Evolutionary conservation across 257 asterid genomes (phyloP), one percentile per base, ranked within the genome.

Genomic region (Prunella vulgaris): DNA sequence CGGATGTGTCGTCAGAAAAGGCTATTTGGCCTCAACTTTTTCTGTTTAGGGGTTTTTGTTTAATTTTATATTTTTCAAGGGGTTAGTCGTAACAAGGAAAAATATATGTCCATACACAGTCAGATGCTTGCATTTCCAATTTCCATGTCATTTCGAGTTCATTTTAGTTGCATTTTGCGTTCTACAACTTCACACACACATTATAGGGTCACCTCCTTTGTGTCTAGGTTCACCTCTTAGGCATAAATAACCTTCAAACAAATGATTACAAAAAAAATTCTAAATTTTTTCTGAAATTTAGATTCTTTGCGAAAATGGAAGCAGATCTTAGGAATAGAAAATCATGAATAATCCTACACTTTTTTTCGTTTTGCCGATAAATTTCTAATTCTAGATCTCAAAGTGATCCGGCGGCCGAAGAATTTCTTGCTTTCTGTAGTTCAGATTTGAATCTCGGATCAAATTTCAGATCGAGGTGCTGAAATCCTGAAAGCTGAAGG

Each of bases 111-210:
- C 42, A 56, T 2, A 8, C 21, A 30, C 21, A 46, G 21, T 38
- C 30, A 27, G 7, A 56, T 21, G 35, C 12, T 30, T 69, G 67
- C 75, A 77, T 74, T 71, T 74, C 3, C 21, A 22, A 77, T 74
- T 71, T 74, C 3, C 25, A 22, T 76, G 70, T 68, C 73, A 68
- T 76, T 67, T 77, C 46, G 71, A 54, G 48, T 73, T 68, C 71
- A 83, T 79, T 84, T 77, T 80, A 77, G 76, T 75, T 72, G 32
- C 84, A 84, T 82, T 84, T 79, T 70, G 64, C 69, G 61, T 81
- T 79, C 85, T 80, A 68, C 75, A n/a, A n/a, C 83, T 18, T 38
- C 56, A 66, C 37, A 66, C 15, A 71, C 5, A 77, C 38, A 27
- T 22, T 53, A 33, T 49, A 66, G 38, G 62, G 38, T 52, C 35